phyloP scores from a whole-genome alignment of 305 asterid genomes.

The Fraxinus dipetala region DNA sequence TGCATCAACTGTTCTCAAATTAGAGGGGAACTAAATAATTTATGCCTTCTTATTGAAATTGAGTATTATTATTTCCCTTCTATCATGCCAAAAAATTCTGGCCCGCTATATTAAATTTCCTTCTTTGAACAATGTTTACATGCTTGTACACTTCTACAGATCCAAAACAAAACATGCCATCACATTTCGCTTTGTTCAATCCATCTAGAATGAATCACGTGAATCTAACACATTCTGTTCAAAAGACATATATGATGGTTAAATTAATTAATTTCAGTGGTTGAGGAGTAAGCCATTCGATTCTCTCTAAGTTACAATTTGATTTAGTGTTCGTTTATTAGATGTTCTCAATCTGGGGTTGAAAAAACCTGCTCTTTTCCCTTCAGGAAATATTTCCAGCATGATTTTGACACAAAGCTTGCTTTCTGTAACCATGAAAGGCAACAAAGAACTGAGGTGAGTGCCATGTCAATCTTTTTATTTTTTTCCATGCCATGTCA shows the following conservation, averaged over 20 bases:
- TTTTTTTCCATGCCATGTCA: background rate
- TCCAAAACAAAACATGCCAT: background rate
- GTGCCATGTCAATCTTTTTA: slow-evolving; percentile 1
- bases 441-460: slow-evolving; percentile 85
- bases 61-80: background rate
- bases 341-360: background rate
- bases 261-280: background rate
- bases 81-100: background rate
- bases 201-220: background rate
- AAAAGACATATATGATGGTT: background rate
- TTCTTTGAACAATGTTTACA: background rate
- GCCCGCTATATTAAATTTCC: background rate
- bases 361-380: background rate
- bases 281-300: background rate
- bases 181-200: background rate
- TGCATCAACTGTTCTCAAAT: background rate
- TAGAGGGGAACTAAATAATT: background rate
- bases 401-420: slow-evolving; percentile 86
- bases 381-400: slow-evolving; percentile 79
- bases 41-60: background rate
- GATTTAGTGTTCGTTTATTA: background rate
- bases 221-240: background rate
- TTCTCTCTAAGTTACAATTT: background rate
- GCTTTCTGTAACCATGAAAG: slow-evolving; percentile 90
- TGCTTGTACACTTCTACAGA: background rate